Conservation (phyloP, 2,329 filamentous ascomycete species). For the Colletotrichum sojae region DNA sequence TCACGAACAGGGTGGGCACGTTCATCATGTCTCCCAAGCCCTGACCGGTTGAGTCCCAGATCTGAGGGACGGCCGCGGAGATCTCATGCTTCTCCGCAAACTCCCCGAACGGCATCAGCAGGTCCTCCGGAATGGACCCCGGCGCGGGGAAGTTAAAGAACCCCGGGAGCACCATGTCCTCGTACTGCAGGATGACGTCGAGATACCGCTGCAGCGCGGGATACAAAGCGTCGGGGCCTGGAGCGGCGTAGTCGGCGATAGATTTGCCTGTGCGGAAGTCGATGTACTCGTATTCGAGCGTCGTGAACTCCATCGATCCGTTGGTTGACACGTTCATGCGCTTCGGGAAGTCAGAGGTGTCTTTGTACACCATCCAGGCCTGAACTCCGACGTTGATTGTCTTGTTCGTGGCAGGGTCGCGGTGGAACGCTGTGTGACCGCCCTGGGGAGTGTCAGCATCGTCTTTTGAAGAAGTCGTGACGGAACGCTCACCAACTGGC, state of each 20-base stretch:
- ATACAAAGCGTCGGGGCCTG: slow-evolving; percentile 43
- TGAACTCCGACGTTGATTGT: slow-evolving; percentile 44
- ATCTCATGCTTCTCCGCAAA: slow-evolving; percentile 65
- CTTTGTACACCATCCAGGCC: slow-evolving; percentile 49
- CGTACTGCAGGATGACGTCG: slow-evolving; percentile 48
- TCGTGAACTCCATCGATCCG: slow-evolving; percentile 46
- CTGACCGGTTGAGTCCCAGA: slow-evolving; percentile 41
- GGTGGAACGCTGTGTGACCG: slow-evolving; percentile 51
- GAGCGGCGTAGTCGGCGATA: slow-evolving; percentile 46
- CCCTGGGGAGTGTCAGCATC: slow-evolving; percentile 42
- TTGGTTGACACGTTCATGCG: slow-evolving; percentile 49
- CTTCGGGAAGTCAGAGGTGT: slow-evolving; percentile 50
- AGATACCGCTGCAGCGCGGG: slow-evolving; percentile 49
- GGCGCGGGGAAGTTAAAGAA: slow-evolving; percentile 58
- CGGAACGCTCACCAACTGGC: slow-evolving; percentile 45
- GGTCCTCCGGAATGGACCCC: slow-evolving; percentile 58
- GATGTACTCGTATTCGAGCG: slow-evolving; percentile 45
- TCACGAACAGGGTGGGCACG: slow-evolving; percentile 41
- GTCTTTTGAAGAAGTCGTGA: background rate
- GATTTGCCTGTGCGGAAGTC: slow-evolving; percentile 55
- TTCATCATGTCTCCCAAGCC: slow-evolving; percentile 43
- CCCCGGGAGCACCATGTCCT: slow-evolving; percentile 51
- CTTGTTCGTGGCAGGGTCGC: slow-evolving; percentile 46
- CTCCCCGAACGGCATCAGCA: slow-evolving; percentile 62
- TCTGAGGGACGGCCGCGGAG: slow-evolving; percentile 53